Conservation (phyloP, 2,329 filamentous ascomycete species). For the Bipolaris sorokiniana region DNA sequence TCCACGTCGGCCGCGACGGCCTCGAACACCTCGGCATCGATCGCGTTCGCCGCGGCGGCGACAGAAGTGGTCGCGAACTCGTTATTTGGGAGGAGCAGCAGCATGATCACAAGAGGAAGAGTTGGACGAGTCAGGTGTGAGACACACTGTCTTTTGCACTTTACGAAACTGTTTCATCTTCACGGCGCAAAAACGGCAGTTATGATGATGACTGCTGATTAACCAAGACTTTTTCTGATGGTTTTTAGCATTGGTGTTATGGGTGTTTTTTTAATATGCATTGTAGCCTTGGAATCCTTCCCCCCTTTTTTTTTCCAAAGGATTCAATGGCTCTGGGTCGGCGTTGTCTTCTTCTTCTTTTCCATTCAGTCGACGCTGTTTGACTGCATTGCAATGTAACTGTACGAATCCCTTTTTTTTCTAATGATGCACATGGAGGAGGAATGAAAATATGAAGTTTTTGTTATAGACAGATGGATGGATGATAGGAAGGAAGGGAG, state of each 20-base stretch:
- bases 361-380: neutral
- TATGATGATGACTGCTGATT: neutral
- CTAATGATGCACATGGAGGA: neutral
- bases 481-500: too few species aligned
- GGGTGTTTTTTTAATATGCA: neutral
- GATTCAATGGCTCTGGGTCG: neutral
- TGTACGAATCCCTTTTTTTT: neutral
- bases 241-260: slow-evolving; percentile 9
- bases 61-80: slow-evolving; percentile 41
- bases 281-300: neutral
- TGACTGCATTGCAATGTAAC: neutral
- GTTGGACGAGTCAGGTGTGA: slow-evolving; percentile 28
- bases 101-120: slow-evolving; percentile 31
- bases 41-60: slow-evolving; percentile 53
- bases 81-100: slow-evolving; percentile 48
- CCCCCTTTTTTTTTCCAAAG: neutral
- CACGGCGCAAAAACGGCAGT: too few species aligned
- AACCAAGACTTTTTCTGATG: neutral
- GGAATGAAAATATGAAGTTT: neutral
- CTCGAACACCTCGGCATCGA: slow-evolving; percentile 66
- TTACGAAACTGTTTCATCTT: neutral
- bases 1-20: slow-evolving; percentile 64
- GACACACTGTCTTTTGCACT: neutral
- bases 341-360: neutral
- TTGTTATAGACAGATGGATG: too few species aligned